Evolutionary conservation across 1,284 basidiomycete species (phyloP).

Genomic region (Puccinia brachypodii): DNA sequence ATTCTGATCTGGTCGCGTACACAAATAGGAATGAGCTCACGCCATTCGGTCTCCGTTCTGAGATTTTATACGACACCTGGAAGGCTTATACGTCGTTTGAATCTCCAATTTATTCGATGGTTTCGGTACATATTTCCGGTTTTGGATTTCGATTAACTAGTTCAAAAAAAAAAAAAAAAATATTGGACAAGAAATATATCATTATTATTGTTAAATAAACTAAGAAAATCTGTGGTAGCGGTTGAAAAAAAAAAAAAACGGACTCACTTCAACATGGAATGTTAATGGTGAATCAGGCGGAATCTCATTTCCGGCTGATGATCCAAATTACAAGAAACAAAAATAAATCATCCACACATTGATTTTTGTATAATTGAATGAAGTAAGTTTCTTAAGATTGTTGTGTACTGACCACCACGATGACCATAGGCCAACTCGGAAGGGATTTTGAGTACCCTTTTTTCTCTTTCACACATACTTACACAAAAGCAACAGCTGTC

Average conservation of each 20-base stretch:
- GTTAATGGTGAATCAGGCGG: constrained; percentile 33
- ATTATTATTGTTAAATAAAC: not conserved
- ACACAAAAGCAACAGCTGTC: too few relatives aligned
- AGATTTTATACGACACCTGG: not conserved
- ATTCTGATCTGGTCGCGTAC: not conserved
- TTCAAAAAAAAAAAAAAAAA: not conserved
- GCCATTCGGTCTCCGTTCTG: constrained; percentile 28
- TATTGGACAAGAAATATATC: not conserved
- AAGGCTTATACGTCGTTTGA: constrained; percentile 4
- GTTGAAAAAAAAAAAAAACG: not conserved
- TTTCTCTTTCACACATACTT: constrained; percentile 44
- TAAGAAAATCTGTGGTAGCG: not conserved
- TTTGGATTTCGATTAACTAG: constrained; percentile 20
- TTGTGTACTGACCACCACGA: constrained; percentile 14
- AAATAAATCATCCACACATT: constrained; percentile 20
- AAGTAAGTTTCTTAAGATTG: not conserved
- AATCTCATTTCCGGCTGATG: constrained; percentile 35
- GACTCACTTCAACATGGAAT: constrained; percentile 37
- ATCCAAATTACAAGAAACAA: not conserved
- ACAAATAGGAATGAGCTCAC: constrained; percentile 18
- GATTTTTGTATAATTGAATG: not conserved
- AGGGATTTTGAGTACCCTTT: constrained; percentile 25
- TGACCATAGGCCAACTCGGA: constrained; percentile 37
- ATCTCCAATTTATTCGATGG: not conserved
- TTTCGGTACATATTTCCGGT: not conserved